These are phyloP conservation scores for Sporisorium reilianum DNA, from an alignment of 1,284 basidiomycete genomes.

Conservation along the genomic window DNA sequence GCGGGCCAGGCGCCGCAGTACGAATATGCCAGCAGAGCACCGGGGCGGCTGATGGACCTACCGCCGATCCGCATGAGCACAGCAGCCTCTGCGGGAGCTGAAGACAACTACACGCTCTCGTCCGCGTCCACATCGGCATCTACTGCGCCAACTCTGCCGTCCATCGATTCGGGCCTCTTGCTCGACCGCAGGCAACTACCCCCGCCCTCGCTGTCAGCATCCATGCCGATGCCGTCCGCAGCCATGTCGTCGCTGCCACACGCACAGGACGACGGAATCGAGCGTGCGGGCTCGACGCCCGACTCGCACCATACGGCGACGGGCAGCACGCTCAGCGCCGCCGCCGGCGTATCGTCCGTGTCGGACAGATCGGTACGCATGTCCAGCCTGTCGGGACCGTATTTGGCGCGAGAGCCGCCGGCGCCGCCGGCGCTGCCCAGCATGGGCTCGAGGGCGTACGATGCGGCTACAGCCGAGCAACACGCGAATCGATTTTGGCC, in stretches of 20 bases:
- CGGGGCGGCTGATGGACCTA: conserved; percentile 17
- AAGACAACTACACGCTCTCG: not conserved
- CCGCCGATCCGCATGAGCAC: conserved; percentile 25
- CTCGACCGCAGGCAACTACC: not conserved
- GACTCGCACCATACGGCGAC: not conserved
- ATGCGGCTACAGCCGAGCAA: conserved; percentile 6
- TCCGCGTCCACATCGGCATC: not conserved
- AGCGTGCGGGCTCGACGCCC: not conserved
- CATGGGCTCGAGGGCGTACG: conserved; percentile 4
- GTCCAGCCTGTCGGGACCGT: no score
- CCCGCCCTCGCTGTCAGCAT: not conserved
- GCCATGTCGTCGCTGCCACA: not conserved
- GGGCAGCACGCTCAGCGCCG: not conserved
- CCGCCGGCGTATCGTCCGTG: not conserved
- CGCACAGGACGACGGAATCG: not conserved
- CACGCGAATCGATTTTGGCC: conserved; percentile 11
- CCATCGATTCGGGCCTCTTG: not conserved
- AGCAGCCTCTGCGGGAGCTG: not conserved
- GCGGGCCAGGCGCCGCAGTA: conserved; percentile 8
- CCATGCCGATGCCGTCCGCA: not conserved
- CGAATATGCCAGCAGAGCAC: not conserved
- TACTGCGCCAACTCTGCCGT: not conserved
- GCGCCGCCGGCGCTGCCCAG: not conserved
- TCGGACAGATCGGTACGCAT: no score
- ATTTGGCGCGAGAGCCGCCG: not conserved